Conservation (phyloP, 352 stramenopile genomes). For the Phytophthora multivora region DNA sequence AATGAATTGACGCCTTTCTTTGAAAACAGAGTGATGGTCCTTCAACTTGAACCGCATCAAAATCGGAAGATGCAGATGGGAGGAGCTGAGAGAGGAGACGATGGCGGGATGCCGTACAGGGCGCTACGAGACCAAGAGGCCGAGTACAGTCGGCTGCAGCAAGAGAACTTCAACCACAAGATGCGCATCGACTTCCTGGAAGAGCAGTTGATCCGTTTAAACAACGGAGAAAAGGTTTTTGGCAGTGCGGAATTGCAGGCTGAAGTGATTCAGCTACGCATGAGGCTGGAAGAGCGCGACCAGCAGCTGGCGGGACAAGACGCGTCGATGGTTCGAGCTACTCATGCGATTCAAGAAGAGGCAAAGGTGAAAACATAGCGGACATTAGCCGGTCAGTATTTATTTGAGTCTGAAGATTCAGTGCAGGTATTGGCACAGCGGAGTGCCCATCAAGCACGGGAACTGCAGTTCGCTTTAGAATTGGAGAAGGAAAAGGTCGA, state of each 20-base stretch:
- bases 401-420: too few species aligned
- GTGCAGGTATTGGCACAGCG: not conserved
- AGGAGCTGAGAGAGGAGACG: too few species aligned
- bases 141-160: conserved; percentile 14
- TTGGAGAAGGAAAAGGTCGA: not conserved
- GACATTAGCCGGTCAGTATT: too few species aligned
- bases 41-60: conserved; percentile 12
- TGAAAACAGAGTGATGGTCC: conserved; percentile 7
- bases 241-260: conserved; percentile 1
- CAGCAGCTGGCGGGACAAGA: conserved; percentile 2
- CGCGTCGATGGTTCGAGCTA: not conserved
- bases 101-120: not conserved
- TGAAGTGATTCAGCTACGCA: conserved; percentile 5
- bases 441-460: not conserved
- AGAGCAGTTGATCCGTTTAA: conserved; percentile 20
- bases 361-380: not conserved
- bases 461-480: not conserved
- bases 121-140: conserved; percentile 11
- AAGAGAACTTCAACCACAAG: conserved; percentile 38
- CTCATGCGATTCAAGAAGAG: not conserved
- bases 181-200: conserved; percentile 42
- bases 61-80: too few species aligned
- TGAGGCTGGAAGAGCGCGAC: not conserved
- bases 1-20: not conserved
- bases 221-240: not conserved